These are phyloP conservation scores for Kuraishia floccosa DNA, from an alignment of 805 yeast species.

Conservation along the genomic window DNA sequence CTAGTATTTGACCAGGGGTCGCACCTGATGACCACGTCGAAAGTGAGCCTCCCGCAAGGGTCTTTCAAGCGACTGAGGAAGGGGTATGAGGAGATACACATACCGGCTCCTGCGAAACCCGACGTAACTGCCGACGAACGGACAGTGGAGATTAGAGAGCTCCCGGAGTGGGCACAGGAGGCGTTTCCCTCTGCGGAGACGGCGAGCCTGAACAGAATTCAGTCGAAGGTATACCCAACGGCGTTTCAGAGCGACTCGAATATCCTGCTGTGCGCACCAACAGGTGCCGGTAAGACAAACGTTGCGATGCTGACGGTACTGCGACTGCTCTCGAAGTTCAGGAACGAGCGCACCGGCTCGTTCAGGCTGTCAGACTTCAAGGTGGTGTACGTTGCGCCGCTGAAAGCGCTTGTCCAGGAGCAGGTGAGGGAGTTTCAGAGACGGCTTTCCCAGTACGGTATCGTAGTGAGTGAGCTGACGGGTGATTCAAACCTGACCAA, in stretches of 20 bases:
- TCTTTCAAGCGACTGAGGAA: conserved; percentile 67
- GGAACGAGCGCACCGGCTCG: conserved; percentile 19
- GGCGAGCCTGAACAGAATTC: conserved; percentile 66
- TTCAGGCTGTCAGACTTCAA: conserved; percentile 49
- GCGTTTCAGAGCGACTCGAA: conserved; percentile 69
- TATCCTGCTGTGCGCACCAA: conserved; percentile 86
- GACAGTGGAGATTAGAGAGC: conserved; percentile 42
- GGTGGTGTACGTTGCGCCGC: conserved; percentile 83
- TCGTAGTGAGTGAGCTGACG: conserved; percentile 75
- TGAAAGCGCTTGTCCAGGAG: conserved; percentile 92
- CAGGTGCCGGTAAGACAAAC: conserved; percentile 98
- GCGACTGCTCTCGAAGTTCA: conserved; percentile 43
- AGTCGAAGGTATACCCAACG: conserved; percentile 69
- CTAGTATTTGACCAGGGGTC: conserved; percentile 65
- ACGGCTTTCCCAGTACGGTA: conserved; percentile 50
- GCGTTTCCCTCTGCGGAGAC: conserved; percentile 69
- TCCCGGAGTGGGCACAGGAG: conserved; percentile 76
- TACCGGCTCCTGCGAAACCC: conserved; percentile 73
- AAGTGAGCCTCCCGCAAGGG: conserved; percentile 70
- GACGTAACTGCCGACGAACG: conserved; percentile 20
- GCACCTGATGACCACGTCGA: conserved; percentile 52
- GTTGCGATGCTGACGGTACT: conserved; percentile 82
- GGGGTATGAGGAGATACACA: conserved; percentile 76
- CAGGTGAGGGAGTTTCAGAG: conserved; percentile 81
- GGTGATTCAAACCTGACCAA: conserved; percentile 79